These are phyloP conservation scores for Purshia tridentata DNA, from an alignment of 306 rosid genomes.

Conservation along the genomic window DNA sequence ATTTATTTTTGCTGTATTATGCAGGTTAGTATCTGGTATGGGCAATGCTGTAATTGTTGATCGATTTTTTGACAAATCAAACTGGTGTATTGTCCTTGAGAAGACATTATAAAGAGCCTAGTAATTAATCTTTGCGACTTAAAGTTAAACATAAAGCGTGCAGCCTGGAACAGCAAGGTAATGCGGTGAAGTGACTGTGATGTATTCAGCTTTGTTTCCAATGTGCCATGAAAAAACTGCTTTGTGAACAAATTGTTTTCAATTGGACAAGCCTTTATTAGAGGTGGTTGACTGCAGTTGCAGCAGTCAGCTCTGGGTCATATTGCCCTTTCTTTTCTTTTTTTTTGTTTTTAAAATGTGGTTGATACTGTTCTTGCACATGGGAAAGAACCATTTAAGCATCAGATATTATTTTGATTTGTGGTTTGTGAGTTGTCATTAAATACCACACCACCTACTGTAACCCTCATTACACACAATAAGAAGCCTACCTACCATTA, in stretches of 20 bases:
- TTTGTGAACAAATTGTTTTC: background rate
- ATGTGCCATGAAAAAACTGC: background rate
- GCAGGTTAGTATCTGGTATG: constrained; percentile 73
- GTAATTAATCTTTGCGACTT: background rate
- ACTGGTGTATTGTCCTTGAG: constrained; percentile 91
- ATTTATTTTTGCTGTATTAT: constrained; percentile 16
- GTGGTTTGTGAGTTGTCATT: constrained; percentile 5
- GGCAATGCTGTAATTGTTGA: constrained; percentile 66
- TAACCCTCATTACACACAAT: background rate
- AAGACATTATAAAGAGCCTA: constrained; percentile 42
- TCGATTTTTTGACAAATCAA: constrained; percentile 84
- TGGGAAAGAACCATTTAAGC: background rate
- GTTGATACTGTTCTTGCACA: background rate
- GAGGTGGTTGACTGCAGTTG: constrained; percentile 3
- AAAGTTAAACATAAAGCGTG: background rate
- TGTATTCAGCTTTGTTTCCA: constrained; percentile 5
- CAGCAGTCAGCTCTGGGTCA: background rate
- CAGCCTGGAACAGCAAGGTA: constrained; percentile 10
- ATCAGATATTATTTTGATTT: background rate
- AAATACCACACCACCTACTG: background rate
- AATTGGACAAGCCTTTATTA: constrained; percentile 5
- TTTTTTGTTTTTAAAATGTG: background rate
- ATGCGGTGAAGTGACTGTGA: background rate
- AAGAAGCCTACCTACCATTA: constrained; percentile 3
- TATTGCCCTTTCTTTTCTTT: background rate